Conservation (phyloP, 129 eudicot genomes). For the Chrysanthemum lavandulifolium region DNA sequence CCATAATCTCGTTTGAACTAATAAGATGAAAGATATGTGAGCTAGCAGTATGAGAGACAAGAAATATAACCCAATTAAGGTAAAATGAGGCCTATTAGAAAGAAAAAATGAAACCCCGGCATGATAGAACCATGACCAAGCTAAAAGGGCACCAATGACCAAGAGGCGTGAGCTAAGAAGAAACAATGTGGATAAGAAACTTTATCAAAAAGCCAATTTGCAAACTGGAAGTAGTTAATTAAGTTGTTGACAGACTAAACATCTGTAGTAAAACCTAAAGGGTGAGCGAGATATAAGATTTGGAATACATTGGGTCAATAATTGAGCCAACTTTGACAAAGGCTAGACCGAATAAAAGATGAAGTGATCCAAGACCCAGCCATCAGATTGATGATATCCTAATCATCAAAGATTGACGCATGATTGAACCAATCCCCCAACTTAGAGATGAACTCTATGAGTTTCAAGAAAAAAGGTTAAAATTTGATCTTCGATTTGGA, state of each 20-base stretch:
- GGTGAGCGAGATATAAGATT: neutral
- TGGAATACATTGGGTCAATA: neutral
- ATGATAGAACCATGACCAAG: constrained; percentile 8
- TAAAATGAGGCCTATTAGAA: too few relatives aligned
- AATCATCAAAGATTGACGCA: neutral
- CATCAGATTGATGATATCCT: neutral
- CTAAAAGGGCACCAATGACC: neutral
- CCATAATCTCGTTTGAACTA: neutral
- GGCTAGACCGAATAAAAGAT: neutral
- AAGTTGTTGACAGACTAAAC: neutral
- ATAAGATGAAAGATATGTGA: too few relatives aligned
- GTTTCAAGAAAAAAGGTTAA: neutral
- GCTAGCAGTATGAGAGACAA: neutral
- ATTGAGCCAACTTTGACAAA: neutral
- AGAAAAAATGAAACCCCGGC: neutral
- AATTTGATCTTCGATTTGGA: neutral
- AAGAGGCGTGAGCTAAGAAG: neutral
- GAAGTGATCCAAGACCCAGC: neutral
- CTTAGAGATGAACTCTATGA: constrained; percentile 3
- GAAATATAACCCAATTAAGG: neutral
- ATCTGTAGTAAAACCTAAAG: constrained; percentile 7
- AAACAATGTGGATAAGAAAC: neutral
- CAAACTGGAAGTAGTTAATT: neutral
- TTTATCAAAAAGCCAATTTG: neutral
- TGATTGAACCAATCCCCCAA: constrained; percentile 1